A percentile compares a stretch with the other conserved stretches of the same genome.
These are phyloP conservation scores for Aspergillus japonicus DNA, from an alignment of 2,329 filamentous ascomycete species.

Conservation along the genomic window DNA sequence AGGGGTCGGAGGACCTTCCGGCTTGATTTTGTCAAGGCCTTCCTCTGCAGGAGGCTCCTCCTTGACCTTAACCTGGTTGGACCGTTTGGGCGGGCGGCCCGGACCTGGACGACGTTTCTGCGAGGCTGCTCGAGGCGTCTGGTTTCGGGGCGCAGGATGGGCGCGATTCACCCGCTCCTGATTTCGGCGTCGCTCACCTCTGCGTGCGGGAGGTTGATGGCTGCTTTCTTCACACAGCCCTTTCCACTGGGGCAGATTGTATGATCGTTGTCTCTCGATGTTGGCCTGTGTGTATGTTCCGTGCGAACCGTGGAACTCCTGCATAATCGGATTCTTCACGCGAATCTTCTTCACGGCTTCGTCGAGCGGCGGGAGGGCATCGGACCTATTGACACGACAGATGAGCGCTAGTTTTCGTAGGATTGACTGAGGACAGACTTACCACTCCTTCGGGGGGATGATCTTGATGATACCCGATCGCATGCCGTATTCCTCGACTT, in stretches of 20 bases:
- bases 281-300: constrained; percentile 97
- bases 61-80: constrained; percentile 40
- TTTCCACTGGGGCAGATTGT: constrained; percentile 96
- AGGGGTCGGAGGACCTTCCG: constrained; percentile 53
- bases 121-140: constrained; percentile 38
- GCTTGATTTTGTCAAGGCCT: constrained; percentile 37
- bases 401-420: constrained; percentile 4
- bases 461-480: constrained; percentile 96
- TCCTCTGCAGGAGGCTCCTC: constrained; percentile 40
- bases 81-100: constrained; percentile 40
- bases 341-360: constrained; percentile 86
- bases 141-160: constrained; percentile 32
- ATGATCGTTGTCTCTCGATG: constrained; percentile 90
- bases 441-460: constrained; percentile 92
- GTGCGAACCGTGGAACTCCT: constrained; percentile 94
- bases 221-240: constrained; percentile 90
- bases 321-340: constrained; percentile 95
- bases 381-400: constrained; percentile 49
- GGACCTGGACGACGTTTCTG: constrained; percentile 48
- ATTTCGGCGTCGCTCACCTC: constrained; percentile 61
- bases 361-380: constrained; percentile 72
- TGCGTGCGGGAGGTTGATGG: constrained; percentile 87
- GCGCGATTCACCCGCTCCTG: constrained; percentile 49
- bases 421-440: constrained; percentile 36
- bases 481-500: constrained; percentile 94